Percentiles rank a stretch among this genome's conserved stretches.
phyloP scores from a whole-genome alignment of 148 eudicot genomes.

The Suaeda aralocaspica region DNA sequence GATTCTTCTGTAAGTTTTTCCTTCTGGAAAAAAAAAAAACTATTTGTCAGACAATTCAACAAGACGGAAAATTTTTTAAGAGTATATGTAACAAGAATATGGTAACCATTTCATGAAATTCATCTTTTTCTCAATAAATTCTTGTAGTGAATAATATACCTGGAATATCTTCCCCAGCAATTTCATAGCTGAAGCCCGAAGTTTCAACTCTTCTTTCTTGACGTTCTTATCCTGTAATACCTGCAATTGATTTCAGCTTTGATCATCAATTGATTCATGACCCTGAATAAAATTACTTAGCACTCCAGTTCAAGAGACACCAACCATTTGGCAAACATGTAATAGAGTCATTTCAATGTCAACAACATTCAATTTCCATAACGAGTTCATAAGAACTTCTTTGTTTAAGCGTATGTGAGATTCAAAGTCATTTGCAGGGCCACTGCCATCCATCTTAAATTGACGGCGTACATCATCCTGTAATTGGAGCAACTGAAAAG shows the following conservation, averaged over 20 bases:
- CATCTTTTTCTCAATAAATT: background rate
- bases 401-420: slow-evolving; percentile 62
- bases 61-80: background rate
- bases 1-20: slow-evolving; percentile 46
- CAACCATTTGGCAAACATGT: slow-evolving; percentile 91
- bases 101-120: background rate
- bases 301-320: slow-evolving; percentile 8
- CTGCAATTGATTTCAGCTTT: slow-evolving; percentile 31
- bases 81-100: too few species aligned
- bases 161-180: slow-evolving; percentile 72
- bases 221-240: slow-evolving; percentile 68
- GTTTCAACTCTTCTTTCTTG: slow-evolving; percentile 78
- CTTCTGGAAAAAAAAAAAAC: slow-evolving; percentile 28
- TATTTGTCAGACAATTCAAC: background rate
- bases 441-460: slow-evolving; percentile 58
- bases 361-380: slow-evolving; percentile 95
- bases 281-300: background rate
- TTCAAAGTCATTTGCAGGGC: slow-evolving; percentile 58
- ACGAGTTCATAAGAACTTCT: slow-evolving; percentile 75
- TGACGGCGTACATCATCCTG: slow-evolving; percentile 75
- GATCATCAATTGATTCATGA: background rate
- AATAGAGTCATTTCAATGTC: slow-evolving; percentile 88
- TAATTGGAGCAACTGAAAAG: slow-evolving; percentile 84
- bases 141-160: slow-evolving; percentile 31
- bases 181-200: slow-evolving; percentile 72